A percentile compares a stretch with the other conserved stretches of the same genome.
Evolutionary conservation across 768 basidiomycete genomes (phyloP).

Genomic region (Tricholomella constricta): DNA sequence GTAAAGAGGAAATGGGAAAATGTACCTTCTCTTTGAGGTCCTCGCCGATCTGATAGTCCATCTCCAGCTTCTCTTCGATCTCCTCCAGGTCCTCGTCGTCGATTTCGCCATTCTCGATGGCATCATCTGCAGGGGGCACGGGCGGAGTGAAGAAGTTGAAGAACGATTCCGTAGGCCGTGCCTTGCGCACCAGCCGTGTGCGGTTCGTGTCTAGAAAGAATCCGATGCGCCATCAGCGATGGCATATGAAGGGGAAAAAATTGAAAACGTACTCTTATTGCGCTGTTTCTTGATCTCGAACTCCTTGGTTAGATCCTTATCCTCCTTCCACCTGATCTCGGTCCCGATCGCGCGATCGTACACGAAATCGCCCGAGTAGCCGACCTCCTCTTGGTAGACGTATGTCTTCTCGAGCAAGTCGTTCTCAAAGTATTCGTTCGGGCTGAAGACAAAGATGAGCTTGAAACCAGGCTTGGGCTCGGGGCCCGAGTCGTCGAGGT

Average conservation of each 20-base stretch:
- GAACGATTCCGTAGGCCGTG: constrained; percentile 90
- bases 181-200: constrained; percentile 82
- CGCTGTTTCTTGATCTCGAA: constrained; percentile 99
- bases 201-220: constrained; percentile 79
- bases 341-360: constrained; percentile 96
- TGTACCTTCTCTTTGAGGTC: constrained; percentile 93
- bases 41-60: constrained; percentile 98
- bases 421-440: constrained; percentile 91
- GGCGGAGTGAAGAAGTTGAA: constrained; percentile 98
- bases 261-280: constrained; percentile 81
- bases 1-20: constrained; percentile 10
- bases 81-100: constrained; percentile 88
- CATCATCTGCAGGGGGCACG: constrained; percentile 65
- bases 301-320: constrained; percentile 96
- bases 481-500: constrained; percentile 54
- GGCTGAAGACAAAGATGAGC: constrained; percentile 76
- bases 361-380: constrained; percentile 95
- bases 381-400: constrained; percentile 87
- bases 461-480: constrained; percentile 89
- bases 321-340: constrained; percentile 96
- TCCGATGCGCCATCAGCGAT: constrained; percentile 8
- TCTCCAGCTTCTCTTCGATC: constrained; percentile 89
- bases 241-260: no score
- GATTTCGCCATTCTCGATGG: constrained; percentile 67
- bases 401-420: constrained; percentile 89